These are phyloP conservation scores for Stylonectria norvegica DNA, from an alignment of 2,329 filamentous ascomycete species.

Conservation along the genomic window DNA sequence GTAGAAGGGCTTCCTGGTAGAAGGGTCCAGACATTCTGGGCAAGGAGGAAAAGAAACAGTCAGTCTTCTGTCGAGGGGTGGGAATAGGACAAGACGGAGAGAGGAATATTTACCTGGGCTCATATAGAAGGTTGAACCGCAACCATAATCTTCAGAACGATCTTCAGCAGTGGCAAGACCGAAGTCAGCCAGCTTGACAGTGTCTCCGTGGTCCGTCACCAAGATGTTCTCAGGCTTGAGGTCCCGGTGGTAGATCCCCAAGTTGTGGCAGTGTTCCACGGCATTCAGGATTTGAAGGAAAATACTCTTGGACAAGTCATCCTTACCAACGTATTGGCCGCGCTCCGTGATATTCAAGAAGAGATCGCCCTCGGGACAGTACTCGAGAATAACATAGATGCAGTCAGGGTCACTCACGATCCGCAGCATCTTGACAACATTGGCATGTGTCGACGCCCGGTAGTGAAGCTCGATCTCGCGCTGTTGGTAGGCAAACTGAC, in stretches of 20 bases:
- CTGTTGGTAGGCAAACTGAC: slow-evolving; percentile 87
- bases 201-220: slow-evolving; percentile 82
- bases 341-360: slow-evolving; percentile 97
- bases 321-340: slow-evolving; percentile 89
- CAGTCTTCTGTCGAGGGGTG: slow-evolving; percentile 23
- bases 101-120: slow-evolving; percentile 73
- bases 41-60: slow-evolving; percentile 21
- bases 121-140: slow-evolving; percentile 99
- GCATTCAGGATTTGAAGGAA: slow-evolving; percentile 97
- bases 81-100: slow-evolving; percentile 9
- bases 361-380: slow-evolving; percentile 92
- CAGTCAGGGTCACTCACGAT: slow-evolving; percentile 90
- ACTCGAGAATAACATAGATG: slow-evolving; percentile 95
- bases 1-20: slow-evolving; percentile 73
- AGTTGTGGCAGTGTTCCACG: slow-evolving; percentile 88
- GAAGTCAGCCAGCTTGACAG: slow-evolving; percentile 95
- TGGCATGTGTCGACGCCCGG: slow-evolving; percentile 80
- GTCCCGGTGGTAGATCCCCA: slow-evolving; percentile 95
- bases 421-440: slow-evolving; percentile 90
- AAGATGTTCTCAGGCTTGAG: slow-evolving; percentile 98
- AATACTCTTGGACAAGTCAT: slow-evolving; percentile 77
- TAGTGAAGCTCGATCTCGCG: slow-evolving; percentile 92
- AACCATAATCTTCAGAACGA: slow-evolving; percentile 90
- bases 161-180: slow-evolving; percentile 84
- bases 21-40: slow-evolving; percentile 83